A percentile compares a stretch with the other conserved stretches of the same genome.
These are phyloP conservation scores for Medicago lupulina DNA, from an alignment of 306 rosid genomes.

Conservation along the genomic window DNA sequence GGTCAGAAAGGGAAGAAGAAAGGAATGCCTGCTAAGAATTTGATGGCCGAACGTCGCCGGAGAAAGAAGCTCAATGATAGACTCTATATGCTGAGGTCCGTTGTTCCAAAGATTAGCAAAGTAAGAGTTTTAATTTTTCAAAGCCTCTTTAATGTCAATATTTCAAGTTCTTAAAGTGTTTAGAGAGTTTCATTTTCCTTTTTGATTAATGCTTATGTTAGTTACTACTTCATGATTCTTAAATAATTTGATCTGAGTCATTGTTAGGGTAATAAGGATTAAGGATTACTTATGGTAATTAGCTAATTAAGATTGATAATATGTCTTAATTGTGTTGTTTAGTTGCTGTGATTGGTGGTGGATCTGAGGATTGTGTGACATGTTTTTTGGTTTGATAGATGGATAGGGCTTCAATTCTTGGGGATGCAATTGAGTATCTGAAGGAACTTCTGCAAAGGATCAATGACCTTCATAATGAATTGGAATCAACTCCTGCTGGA, in stretches of 20 bases:
- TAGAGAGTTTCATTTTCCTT: background rate
- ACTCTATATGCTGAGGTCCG: constrained; percentile 95
- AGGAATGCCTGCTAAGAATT: constrained; percentile 93
- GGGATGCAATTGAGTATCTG: constrained; percentile 95
- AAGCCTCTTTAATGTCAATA: constrained; percentile 13
- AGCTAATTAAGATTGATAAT: background rate
- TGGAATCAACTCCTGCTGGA: constrained; percentile 72
- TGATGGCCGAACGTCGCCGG: constrained; percentile 98
- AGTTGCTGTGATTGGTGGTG: constrained; percentile 32
- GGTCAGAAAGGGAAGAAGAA: constrained; percentile 90
- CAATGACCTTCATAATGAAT: constrained; percentile 81
- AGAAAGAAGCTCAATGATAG: constrained; percentile 98
- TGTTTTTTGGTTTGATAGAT: constrained; percentile 55
- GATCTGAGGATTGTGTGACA: constrained; percentile 4
- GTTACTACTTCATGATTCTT: constrained; percentile 1
- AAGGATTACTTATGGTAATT: background rate
- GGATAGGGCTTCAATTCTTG: constrained; percentile 99
- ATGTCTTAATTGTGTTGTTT: background rate
- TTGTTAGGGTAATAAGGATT: background rate
- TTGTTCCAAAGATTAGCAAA: constrained; percentile 97
- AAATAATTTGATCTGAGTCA: background rate
- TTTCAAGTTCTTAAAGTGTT: background rate
- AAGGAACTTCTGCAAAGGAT: constrained; percentile 92
- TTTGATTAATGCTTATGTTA: constrained; percentile 2
- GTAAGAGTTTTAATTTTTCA: constrained; percentile 47